phyloP scores from a whole-genome alignment of 768 basidiomycete species.

The Auriculariales sp. region DNA sequence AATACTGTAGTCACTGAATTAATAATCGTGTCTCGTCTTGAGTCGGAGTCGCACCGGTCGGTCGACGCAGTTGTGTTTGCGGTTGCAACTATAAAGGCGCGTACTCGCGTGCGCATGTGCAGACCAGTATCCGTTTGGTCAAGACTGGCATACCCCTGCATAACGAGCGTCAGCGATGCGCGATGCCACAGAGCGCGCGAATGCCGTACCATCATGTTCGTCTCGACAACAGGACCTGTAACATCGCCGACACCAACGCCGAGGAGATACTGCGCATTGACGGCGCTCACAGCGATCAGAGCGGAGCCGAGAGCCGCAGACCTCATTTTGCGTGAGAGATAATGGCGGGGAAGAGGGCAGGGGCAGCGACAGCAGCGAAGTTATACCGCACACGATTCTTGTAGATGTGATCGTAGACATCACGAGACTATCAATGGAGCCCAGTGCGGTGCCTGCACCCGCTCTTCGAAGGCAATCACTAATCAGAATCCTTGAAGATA shows the following conservation, averaged over 20 bases:
- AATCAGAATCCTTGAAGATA: too few species aligned
- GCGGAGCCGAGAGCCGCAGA: conserved; percentile 75
- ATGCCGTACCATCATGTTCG: conserved; percentile 84
- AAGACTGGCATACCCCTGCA: conserved; percentile 66
- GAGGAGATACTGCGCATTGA: conserved; percentile 34
- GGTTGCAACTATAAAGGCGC: conserved; percentile 53
- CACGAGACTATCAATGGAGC: too few species aligned
- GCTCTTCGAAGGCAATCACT: too few species aligned
- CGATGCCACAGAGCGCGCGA: too few species aligned
- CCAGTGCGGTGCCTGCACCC: too few species aligned
- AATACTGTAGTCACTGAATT: conserved; percentile 23
- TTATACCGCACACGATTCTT: too few species aligned
- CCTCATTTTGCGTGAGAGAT: conserved; percentile 71
- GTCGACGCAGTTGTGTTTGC: conserved; percentile 27
- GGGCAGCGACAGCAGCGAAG: too few species aligned
- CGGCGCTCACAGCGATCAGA: conserved; percentile 42
- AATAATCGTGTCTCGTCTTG: conserved; percentile 26
- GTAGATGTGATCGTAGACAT: too few species aligned
- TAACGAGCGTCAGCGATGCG: too few species aligned
- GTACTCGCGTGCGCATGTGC: conserved; percentile 66
- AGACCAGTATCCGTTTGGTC: conserved; percentile 58
- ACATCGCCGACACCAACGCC: conserved; percentile 32
- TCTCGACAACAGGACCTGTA: conserved; percentile 58
- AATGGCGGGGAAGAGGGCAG: conserved; percentile 31
- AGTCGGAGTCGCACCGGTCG: conserved; percentile 64